A percentile compares a stretch with the other conserved stretches of the same genome.
Evolutionary conservation across 352 stramenopile genomes (phyloP).

Genomic region (Pythium myriotylum): DNA sequence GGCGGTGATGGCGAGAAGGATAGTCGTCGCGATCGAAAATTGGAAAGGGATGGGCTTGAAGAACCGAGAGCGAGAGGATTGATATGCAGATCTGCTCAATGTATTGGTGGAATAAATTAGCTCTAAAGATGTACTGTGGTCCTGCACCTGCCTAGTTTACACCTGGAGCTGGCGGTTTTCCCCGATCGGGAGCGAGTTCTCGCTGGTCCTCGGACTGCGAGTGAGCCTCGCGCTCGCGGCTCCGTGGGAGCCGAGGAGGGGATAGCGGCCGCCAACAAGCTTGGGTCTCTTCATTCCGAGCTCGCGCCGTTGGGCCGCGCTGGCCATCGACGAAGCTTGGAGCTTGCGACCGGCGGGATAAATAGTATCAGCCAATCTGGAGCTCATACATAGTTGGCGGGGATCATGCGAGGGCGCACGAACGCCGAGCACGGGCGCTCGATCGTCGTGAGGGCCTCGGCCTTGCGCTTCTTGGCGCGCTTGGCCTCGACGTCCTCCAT

Average conservation of each 20-base stretch:
- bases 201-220: too few relatives aligned
- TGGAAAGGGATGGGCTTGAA: neutral
- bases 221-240: too few relatives aligned
- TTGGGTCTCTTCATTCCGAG: neutral
- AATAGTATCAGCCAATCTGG: constrained; percentile 46
- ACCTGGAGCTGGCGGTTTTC: neutral
- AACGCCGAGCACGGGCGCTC: constrained; percentile 42
- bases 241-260: too few relatives aligned
- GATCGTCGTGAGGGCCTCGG: constrained; percentile 41
- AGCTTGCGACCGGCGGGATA: constrained; percentile 14
- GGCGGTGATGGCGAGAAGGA: neutral
- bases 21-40: constrained; percentile 15
- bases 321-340: neutral
- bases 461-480: constrained; percentile 51
- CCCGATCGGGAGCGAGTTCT: neutral
- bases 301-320: neutral
- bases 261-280: too few relatives aligned
- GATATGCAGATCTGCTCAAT: neutral
- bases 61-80: neutral
- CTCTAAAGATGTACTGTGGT: constrained; percentile 21
- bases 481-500: constrained; percentile 19
- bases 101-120: constrained; percentile 18
- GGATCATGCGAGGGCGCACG: constrained; percentile 64
- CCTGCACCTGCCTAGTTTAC: constrained; percentile 1
- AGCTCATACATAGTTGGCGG: constrained; percentile 52